Base-by-base conservation (phyloP, 306 rosid species). In the Vigna nakashimae region DNA sequence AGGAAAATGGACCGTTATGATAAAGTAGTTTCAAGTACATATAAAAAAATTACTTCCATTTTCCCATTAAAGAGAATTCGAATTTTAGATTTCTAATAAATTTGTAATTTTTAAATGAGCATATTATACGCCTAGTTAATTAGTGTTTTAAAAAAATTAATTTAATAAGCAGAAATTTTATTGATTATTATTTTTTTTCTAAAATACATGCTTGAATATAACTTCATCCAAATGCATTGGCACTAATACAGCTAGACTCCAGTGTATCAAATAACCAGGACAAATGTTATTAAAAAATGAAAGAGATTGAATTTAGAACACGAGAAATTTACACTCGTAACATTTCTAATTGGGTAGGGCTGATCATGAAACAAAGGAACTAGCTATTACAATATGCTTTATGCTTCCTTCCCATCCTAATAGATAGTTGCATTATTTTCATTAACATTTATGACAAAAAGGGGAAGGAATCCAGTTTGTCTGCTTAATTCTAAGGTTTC, bases 401-500 rank as follows among this genome's bases (percentile, higher is more conserved):
- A 56, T 49, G 72, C 56, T 71, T 75, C 26, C 73, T 78, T 80
- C 75, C 14, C 55, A 49, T 30, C 49, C 40, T 66, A 63, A 5
- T 34, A 34, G 36, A 66, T 46, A 68, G 30, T 71, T 22, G 51
- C 68, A 56, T 18, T 45, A 82, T 74, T 64, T 63, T 69, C 71
- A 80, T 10, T 11, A 48, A 17, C 28, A 60, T 68, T 51, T 26
- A 18, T 13, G 32, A 24, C 34, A 5, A 60, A 58, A 65, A 13
- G n/a, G 68, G 52, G 52, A 16, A 46, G 17, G 4, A 9, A 11
- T 17, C 59, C 34, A 30, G 34, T 30, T 30, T 30, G 0, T 30
- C 34, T 4, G 38, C 42, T 77, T 55, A 8, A 69, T 53, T 75
- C 79, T 66, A 14, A 62, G 50, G 79, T 68, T 84, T 88, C 84